Evolutionary conservation across 1,139 yeast species (phyloP).

Genomic region (Yamadazyma taylorii): DNA sequence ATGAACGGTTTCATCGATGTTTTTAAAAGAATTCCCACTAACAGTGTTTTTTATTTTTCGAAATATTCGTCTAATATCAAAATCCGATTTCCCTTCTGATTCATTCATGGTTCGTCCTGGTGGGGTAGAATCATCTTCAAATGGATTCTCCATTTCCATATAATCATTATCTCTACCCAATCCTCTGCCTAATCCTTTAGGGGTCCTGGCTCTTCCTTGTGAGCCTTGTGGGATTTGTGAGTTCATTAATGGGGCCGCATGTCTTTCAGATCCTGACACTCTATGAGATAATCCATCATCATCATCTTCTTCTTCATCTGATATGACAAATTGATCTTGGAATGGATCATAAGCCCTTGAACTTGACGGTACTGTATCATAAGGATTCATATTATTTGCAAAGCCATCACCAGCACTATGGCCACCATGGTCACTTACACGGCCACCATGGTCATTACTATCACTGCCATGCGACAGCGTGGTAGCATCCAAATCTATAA

Average conservation of each 20-base stretch:
- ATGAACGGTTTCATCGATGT: constrained; percentile 6
- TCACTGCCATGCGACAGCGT: background rate
- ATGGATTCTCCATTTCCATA: constrained; percentile 29
- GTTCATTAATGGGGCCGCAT: too few relatives aligned
- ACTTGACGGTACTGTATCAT: constrained; percentile 12
- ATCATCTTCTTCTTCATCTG: background rate
- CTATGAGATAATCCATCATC: background rate
- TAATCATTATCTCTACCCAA: constrained; percentile 9
- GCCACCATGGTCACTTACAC: background rate
- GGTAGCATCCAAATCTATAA: constrained; percentile 32
- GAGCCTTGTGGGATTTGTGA: too few relatives aligned
- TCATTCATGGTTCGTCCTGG: constrained; percentile 10
- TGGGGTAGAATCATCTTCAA: constrained; percentile 26
- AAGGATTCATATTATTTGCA: constrained; percentile 5
- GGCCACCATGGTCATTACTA: background rate
- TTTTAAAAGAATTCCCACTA: constrained; percentile 10
- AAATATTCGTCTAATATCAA: constrained; percentile 17
- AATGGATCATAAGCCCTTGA: constrained; percentile 15
- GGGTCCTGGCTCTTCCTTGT: too few relatives aligned
- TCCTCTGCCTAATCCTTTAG: too few relatives aligned
- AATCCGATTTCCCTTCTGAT: constrained; percentile 10
- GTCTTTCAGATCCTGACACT: too few relatives aligned
- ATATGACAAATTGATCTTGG: constrained; percentile 11
- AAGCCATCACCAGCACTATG: background rate
- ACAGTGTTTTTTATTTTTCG: constrained; percentile 10